Percentiles rank a stretch among this genome's conserved stretches.
Conservation (phyloP, 2,329 filamentous ascomycete species). For the Colletotrichum tamarilloi region DNA sequence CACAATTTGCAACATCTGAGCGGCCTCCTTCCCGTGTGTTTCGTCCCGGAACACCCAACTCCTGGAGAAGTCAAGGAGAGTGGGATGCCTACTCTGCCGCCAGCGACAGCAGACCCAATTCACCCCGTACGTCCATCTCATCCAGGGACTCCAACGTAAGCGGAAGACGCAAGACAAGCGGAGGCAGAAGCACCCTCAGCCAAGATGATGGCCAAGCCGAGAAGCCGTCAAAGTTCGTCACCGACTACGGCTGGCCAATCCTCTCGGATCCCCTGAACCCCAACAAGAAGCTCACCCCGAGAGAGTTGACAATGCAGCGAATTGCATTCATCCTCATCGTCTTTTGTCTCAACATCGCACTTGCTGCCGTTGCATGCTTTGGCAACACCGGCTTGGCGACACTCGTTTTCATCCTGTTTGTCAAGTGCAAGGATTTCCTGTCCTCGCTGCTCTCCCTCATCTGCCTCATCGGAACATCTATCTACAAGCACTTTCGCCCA, state of each 20-base stretch:
- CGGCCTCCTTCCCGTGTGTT: background rate
- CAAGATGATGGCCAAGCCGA: background rate
- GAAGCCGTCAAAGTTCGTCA: constrained; percentile 17
- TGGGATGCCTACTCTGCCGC: constrained; percentile 17
- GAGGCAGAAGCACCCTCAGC: background rate
- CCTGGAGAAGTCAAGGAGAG: constrained; percentile 17
- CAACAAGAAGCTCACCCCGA: constrained; percentile 8
- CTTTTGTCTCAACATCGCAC: background rate
- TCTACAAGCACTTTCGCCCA: constrained; percentile 12
- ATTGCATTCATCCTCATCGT: background rate
- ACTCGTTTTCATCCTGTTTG: constrained; percentile 9
- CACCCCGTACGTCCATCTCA: background rate
- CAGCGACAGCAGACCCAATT: background rate
- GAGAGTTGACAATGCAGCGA: background rate
- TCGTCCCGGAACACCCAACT: constrained; percentile 8
- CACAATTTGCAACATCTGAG: background rate
- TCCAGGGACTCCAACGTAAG: background rate
- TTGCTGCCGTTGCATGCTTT: constrained; percentile 3
- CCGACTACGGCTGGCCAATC: constrained; percentile 15
- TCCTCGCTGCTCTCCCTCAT: constrained; percentile 3
- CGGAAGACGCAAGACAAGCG: background rate
- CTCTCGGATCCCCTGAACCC: constrained; percentile 6
- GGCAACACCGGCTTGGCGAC: constrained; percentile 1
- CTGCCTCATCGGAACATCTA: background rate
- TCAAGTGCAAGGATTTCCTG: constrained; percentile 16